A percentile compares a stretch with the other conserved stretches of the same genome.
Conservation (phyloP, 2,329 filamentous ascomycete genomes). For the Penicillium nordicum region DNA sequence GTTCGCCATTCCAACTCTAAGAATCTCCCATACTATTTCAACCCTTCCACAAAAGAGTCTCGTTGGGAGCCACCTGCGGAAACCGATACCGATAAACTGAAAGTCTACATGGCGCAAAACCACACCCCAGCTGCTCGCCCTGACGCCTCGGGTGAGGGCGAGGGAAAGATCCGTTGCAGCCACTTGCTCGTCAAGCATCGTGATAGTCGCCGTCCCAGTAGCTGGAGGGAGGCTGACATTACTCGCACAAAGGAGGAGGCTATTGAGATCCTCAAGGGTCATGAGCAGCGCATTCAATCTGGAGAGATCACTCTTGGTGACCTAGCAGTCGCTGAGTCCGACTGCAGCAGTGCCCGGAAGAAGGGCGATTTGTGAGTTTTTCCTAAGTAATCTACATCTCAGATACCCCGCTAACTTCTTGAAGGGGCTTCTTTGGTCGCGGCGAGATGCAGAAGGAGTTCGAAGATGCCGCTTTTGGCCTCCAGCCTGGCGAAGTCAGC, state of each 20-base stretch:
- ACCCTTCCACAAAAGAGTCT: conserved; percentile 77
- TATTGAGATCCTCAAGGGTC: conserved; percentile 66
- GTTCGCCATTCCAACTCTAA: conserved; percentile 98
- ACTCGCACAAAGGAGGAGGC: conserved; percentile 87
- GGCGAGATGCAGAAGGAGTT: conserved; percentile 99
- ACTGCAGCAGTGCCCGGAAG: conserved; percentile 94
- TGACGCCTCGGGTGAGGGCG: conserved; percentile 43
- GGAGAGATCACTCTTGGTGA: conserved; percentile 71
- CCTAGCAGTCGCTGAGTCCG: conserved; percentile 81
- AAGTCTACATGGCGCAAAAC: conserved; percentile 86
- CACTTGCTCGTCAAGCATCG: conserved; percentile 93
- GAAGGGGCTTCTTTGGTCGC: conserved; percentile 80
- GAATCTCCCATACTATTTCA: conserved; percentile 99
- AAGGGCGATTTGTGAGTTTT: conserved; percentile 72
- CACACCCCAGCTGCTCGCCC: conserved; percentile 55
- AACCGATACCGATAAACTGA: conserved; percentile 88
- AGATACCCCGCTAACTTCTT: background rate
- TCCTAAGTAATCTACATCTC: background rate
- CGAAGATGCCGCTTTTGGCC: conserved; percentile 89
- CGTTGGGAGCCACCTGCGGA: conserved; percentile 89
- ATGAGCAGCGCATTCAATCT: conserved; percentile 72
- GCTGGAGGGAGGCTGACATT: conserved; percentile 89
- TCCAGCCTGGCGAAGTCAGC: conserved; percentile 84
- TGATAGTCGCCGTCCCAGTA: conserved; percentile 81
- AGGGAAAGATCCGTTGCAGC: conserved; percentile 87